Percentiles rank a stretch among this genome's conserved stretches.
Evolutionary conservation across 2,329 filamentous ascomycete species (phyloP).

Genomic region (Phialophora expanda): DNA sequence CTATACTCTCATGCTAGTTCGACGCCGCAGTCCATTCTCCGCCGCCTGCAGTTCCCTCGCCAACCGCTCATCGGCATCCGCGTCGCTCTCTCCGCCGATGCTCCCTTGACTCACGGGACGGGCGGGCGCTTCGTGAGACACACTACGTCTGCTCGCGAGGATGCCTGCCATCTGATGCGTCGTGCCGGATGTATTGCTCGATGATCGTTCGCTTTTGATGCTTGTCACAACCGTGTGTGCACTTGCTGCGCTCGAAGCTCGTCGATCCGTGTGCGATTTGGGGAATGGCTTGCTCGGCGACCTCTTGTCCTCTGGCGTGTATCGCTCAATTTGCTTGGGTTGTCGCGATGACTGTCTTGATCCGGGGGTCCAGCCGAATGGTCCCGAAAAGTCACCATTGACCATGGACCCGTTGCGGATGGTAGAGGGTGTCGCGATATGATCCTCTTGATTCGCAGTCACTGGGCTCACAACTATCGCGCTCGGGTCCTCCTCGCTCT

Average conservation of each 20-base stretch:
- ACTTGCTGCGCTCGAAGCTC: conserved; percentile 35
- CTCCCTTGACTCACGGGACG: conserved; percentile 27
- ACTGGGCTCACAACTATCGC: conserved; percentile 3
- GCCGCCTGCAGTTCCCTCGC: conserved; percentile 38
- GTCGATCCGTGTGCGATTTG: conserved; percentile 25
- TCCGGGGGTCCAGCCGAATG: conserved; percentile 45
- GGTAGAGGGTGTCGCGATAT: conserved; percentile 23
- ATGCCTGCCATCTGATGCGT: conserved; percentile 27
- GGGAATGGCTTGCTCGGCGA: conserved; percentile 29
- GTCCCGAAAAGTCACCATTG: conserved; percentile 38
- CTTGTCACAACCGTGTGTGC: conserved; percentile 28
- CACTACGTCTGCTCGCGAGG: conserved; percentile 23
- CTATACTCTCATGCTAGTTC: conserved; percentile 39
- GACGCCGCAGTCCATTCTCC: conserved; percentile 38
- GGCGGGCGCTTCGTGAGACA: conserved; percentile 18
- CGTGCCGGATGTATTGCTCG: conserved; percentile 37
- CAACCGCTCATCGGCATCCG: conserved; percentile 37
- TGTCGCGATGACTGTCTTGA: conserved; percentile 54
- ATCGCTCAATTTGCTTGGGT: conserved; percentile 49
- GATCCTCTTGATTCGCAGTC: conserved; percentile 8
- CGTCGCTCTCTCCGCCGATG: conserved; percentile 34
- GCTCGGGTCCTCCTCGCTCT: conserved; percentile 13
- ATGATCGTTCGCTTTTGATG: conserved; percentile 34
- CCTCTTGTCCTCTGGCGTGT: conserved; percentile 44
- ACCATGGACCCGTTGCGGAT: conserved; percentile 19